Percentiles rank a stretch among this genome's conserved stretches.
Evolutionary conservation across 441 rosid genomes (phyloP).

Genomic region (Omphalea diandra): DNA sequence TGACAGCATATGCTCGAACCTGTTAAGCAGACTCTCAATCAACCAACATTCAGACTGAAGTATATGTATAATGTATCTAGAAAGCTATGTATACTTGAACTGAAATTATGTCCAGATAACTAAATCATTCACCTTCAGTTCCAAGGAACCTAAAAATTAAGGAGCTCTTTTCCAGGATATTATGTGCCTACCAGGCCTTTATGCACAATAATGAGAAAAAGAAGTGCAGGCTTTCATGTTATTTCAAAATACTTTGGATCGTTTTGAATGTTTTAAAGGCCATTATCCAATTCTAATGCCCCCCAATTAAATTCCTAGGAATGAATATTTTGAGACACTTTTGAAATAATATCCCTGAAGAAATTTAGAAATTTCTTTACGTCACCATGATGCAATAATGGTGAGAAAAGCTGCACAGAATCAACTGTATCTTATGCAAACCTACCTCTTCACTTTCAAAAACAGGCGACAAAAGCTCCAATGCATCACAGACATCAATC

Average conservation of each 20-base stretch:
- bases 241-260: neutral
- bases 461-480: slow-evolving; percentile 93
- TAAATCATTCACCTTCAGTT: neutral
- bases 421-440: neutral
- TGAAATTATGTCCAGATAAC: neutral
- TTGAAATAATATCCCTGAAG: neutral
- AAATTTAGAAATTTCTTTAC: neutral
- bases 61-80: neutral
- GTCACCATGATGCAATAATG: neutral
- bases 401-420: neutral
- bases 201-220: neutral
- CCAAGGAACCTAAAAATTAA: neutral
- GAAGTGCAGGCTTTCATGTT: neutral
- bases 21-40: slow-evolving; percentile 36
- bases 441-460: slow-evolving; percentile 98
- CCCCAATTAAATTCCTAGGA: neutral
- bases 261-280: neutral
- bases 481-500: slow-evolving; percentile 93
- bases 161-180: neutral
- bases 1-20: slow-evolving; percentile 99
- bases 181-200: neutral
- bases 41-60: slow-evolving; percentile 8
- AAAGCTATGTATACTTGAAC: neutral
- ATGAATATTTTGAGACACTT: neutral
- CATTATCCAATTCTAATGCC: neutral